Conservation (phyloP, 441 rosid species). For the Raphanus hybrid region DNA sequence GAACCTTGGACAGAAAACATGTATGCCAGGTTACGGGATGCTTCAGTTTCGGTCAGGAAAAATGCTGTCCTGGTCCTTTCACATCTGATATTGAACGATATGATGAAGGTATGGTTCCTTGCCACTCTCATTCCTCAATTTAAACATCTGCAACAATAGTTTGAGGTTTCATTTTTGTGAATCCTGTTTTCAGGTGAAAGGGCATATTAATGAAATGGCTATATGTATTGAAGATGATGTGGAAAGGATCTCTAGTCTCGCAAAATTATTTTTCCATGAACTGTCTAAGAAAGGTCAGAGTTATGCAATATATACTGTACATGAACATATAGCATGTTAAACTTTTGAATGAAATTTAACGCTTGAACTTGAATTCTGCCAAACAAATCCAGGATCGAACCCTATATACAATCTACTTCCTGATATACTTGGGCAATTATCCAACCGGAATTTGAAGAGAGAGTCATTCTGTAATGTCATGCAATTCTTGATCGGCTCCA, state of each 20-base stretch:
- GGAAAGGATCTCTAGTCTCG: conserved; percentile 91
- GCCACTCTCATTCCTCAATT: conserved; percentile 26
- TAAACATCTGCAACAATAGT: not conserved
- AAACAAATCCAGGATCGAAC: conserved; percentile 78
- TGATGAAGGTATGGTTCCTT: conserved; percentile 87
- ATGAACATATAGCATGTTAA: conserved; percentile 17
- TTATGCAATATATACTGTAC: conserved; percentile 10
- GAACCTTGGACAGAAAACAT: conserved; percentile 99
- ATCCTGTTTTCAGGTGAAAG: conserved; percentile 79
- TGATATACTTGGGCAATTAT: conserved; percentile 89
- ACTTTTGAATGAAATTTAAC: conserved; percentile 33
- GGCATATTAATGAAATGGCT: conserved; percentile 96
- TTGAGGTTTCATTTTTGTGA: conserved; percentile 27
- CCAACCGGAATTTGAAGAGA: conserved; percentile 75
- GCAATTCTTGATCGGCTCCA: conserved; percentile 97
- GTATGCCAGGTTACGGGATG: conserved; percentile 85
- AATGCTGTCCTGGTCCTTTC: conserved; percentile 99
- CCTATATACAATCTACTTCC: conserved; percentile 97
- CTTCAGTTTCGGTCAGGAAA: conserved; percentile 89
- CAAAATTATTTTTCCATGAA: conserved; percentile 91
- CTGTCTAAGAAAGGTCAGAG: conserved; percentile 93
- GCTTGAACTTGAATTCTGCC: conserved; percentile 15
- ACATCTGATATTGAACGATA: conserved; percentile 97
- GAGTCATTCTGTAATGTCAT: conserved; percentile 89
- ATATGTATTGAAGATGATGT: conserved; percentile 81